A percentile compares a stretch with the other conserved stretches of the same genome.
phyloP scores from a whole-genome alignment of 805 yeast species.

The Saccharomyces paradoxus region DNA sequence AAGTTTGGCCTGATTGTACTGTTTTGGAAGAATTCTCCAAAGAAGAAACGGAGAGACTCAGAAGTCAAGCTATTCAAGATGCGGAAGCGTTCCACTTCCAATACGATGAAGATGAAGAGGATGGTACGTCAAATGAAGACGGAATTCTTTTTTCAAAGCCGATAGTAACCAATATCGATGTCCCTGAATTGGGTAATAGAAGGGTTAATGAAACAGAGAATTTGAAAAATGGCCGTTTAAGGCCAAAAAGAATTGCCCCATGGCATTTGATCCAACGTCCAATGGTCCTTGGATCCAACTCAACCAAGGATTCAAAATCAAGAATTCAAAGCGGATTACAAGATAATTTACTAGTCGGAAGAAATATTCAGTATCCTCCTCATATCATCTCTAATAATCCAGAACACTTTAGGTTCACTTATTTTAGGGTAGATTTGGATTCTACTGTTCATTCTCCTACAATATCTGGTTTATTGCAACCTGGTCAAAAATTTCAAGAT shows the following conservation, averaged over 20 bases:
- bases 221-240: slow-evolving; percentile 48
- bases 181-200: slow-evolving; percentile 34
- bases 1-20: slow-evolving; percentile 74
- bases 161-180: slow-evolving; percentile 37
- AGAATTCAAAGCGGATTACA: slow-evolving; percentile 12
- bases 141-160: slow-evolving; percentile 37
- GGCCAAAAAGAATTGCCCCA: slow-evolving; percentile 71
- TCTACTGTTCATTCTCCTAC: slow-evolving; percentile 88
- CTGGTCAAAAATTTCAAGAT: slow-evolving; percentile 53
- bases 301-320: slow-evolving; percentile 8
- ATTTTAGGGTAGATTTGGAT: slow-evolving; percentile 81
- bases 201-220: slow-evolving; percentile 50
- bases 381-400: slow-evolving; percentile 39
- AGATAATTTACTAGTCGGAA: slow-evolving; percentile 25
- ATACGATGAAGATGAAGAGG: slow-evolving; percentile 29
- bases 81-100: slow-evolving; percentile 33
- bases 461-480: slow-evolving; percentile 68
- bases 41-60: slow-evolving; percentile 51
- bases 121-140: slow-evolving; percentile 11
- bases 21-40: slow-evolving; percentile 69
- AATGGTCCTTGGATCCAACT: slow-evolving; percentile 2
- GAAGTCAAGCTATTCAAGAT: slow-evolving; percentile 34
- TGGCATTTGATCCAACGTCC: slow-evolving; percentile 44
- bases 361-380: slow-evolving; percentile 36
- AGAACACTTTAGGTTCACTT: slow-evolving; percentile 72